Evolutionary conservation across 306 rosid genomes (phyloP).

Genomic region (Lupinus albus): DNA sequence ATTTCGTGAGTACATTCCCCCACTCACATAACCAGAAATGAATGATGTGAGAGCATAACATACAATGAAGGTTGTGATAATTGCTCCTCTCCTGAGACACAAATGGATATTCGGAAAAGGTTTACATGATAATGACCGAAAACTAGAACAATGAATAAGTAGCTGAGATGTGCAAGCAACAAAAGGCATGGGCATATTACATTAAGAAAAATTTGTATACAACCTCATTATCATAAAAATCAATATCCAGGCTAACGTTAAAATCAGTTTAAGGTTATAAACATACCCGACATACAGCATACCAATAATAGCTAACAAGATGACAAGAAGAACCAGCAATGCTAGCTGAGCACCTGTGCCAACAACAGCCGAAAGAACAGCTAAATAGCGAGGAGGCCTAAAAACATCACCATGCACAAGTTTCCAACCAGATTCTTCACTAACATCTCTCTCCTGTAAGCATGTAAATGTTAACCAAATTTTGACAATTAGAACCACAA

Average conservation of each 20-base stretch:
- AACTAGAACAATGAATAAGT: slow-evolving; percentile 17
- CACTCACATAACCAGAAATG: slow-evolving; percentile 98
- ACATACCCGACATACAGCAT: slow-evolving; percentile 85
- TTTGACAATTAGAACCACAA: slow-evolving; percentile 31
- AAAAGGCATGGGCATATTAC: slow-evolving; percentile 6
- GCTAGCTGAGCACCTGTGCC: slow-evolving; percentile 98
- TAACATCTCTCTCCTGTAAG: slow-evolving; percentile 92
- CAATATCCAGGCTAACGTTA: slow-evolving; percentile 21
- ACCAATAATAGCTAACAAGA: slow-evolving; percentile 91
- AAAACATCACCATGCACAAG: slow-evolving; percentile 99
- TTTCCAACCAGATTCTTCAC: slow-evolving; percentile 99
- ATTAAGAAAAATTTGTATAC: slow-evolving; percentile 19
- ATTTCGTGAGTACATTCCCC: slow-evolving; percentile 96
- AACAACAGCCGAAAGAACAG: slow-evolving; percentile 91
- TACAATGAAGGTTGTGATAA: slow-evolving; percentile 94
- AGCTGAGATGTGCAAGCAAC: slow-evolving; percentile 26
- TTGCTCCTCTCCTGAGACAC: slow-evolving; percentile 90
- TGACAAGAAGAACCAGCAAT: slow-evolving; percentile 89
- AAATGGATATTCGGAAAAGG: background rate
- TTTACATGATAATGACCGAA: background rate
- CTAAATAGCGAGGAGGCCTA: slow-evolving; percentile 79
- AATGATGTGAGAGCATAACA: slow-evolving; percentile 98
- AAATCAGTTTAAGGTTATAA: slow-evolving; percentile 29
- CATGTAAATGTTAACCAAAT: slow-evolving; percentile 32
- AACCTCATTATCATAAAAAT: slow-evolving; percentile 8